Evolutionary conservation across 805 yeast species (phyloP).

Genomic region (Saturnispora gosingensis): DNA sequence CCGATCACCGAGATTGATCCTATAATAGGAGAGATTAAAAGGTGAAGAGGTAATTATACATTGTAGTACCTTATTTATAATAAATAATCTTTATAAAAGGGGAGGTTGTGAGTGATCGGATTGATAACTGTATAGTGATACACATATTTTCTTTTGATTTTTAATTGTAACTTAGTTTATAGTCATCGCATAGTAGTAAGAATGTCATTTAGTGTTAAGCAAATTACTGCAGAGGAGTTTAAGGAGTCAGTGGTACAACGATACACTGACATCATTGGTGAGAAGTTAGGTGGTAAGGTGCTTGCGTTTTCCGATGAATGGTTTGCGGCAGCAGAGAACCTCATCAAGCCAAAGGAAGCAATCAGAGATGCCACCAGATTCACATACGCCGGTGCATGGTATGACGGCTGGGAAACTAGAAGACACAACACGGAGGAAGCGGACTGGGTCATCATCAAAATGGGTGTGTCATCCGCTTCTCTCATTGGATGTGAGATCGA

Average conservation of each 20-base stretch:
- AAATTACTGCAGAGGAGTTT: constrained; percentile 31
- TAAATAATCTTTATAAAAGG: neutral
- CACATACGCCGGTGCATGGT: constrained; percentile 89
- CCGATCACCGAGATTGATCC: neutral
- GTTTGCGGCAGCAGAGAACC: constrained; percentile 88
- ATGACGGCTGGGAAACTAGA: constrained; percentile 98
- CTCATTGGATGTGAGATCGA: constrained; percentile 82
- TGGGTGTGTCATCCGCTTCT: constrained; percentile 78
- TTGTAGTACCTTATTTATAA: neutral
- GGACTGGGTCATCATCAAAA: constrained; percentile 78
- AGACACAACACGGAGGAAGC: constrained; percentile 79
- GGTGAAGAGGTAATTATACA: neutral
- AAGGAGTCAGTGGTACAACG: constrained; percentile 38
- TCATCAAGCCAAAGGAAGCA: constrained; percentile 74
- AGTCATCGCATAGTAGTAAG: neutral
- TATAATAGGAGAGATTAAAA: neutral
- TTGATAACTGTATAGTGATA: neutral
- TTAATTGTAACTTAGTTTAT: too few relatives aligned
- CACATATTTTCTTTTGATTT: neutral
- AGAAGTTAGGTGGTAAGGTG: constrained; percentile 72
- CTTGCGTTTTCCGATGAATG: constrained; percentile 75
- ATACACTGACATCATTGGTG: constrained; percentile 75
- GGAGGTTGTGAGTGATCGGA: neutral
- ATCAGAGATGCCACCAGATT: constrained; percentile 74
- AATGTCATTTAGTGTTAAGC: constrained; percentile 11